Conservation (phyloP, 192 early-diverging fungal species). For the Diversispora epigaea region DNA sequence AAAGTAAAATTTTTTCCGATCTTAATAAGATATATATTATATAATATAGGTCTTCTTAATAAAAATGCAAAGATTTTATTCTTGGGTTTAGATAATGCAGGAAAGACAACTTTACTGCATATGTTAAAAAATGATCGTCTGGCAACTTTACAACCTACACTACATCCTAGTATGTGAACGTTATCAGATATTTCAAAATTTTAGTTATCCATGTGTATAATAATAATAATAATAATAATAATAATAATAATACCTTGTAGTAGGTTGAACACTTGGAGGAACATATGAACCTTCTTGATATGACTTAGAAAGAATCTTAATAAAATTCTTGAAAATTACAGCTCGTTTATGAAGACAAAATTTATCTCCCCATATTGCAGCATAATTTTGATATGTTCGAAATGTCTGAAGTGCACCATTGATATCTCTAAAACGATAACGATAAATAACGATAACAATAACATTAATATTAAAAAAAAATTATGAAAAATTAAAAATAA, state of each 20-base stretch:
- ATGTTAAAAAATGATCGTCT: slow-evolving; percentile 99
- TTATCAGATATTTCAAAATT: no score
- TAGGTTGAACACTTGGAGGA: slow-evolving; percentile 27
- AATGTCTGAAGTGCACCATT: slow-evolving; percentile 32
- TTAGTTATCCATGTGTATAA: no score
- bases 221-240: neutral
- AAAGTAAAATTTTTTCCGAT: neutral
- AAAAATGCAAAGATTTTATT: slow-evolving; percentile 99
- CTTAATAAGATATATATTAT: neutral
- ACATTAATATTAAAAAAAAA: slow-evolving; percentile 5
- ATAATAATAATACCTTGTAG: neutral
- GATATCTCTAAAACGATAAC: slow-evolving; percentile 10
- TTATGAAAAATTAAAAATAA: neutral
- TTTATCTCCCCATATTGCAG: slow-evolving; percentile 41
- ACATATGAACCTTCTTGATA: slow-evolving; percentile 39
- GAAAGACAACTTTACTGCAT: slow-evolving; percentile 98
- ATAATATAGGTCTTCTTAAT: slow-evolving; percentile 84
- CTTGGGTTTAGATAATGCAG: slow-evolving; percentile 97
- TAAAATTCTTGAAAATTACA: slow-evolving; percentile 51
- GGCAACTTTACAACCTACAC: slow-evolving; percentile 89
- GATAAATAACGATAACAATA: neutral
- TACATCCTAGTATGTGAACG: slow-evolving; percentile 88
- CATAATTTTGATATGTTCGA: slow-evolving; percentile 43
- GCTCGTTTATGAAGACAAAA: slow-evolving; percentile 53
- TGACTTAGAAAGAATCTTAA: slow-evolving; percentile 44